phyloP scores from a whole-genome alignment of 2,329 filamentous ascomycete species.

The Dactylellina sp. region DNA sequence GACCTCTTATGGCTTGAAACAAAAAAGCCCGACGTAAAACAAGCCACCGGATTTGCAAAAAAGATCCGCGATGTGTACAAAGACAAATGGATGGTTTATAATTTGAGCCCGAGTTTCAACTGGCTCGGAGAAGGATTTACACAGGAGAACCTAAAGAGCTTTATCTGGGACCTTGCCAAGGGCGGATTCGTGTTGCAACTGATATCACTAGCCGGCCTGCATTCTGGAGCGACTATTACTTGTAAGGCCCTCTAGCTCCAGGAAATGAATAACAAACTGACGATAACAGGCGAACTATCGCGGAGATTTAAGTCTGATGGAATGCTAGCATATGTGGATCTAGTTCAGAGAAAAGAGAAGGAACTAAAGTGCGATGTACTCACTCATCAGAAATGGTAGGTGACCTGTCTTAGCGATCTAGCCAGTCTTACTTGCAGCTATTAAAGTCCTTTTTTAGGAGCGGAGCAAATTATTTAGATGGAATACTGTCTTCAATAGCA shows the following conservation, averaged over 20 bases:
- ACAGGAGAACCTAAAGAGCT: constrained; percentile 82
- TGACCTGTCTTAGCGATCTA: neutral
- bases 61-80: constrained; percentile 75
- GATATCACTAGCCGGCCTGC: constrained; percentile 74
- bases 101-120: constrained; percentile 96
- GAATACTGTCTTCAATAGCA: constrained; percentile 60
- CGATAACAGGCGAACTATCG: constrained; percentile 74
- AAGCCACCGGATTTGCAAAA: constrained; percentile 79
- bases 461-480: constrained; percentile 61
- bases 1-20: constrained; percentile 98
- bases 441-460: constrained; percentile 54
- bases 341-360: constrained; percentile 90
- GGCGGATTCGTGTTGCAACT: constrained; percentile 82
- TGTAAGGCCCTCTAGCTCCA: constrained; percentile 58
- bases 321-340: constrained; percentile 96
- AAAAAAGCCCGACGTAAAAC: constrained; percentile 83
- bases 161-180: constrained; percentile 95
- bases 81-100: constrained; percentile 93
- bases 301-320: constrained; percentile 86
- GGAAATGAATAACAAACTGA: neutral
- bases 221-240: constrained; percentile 74
- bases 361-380: constrained; percentile 91
- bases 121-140: constrained; percentile 97
- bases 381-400: constrained; percentile 86
- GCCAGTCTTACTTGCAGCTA: neutral